Percentiles rank a stretch among this genome's conserved stretches.
Conservation (phyloP, 75 land plant genomes). For the Adiantum capillusveneris region DNA sequence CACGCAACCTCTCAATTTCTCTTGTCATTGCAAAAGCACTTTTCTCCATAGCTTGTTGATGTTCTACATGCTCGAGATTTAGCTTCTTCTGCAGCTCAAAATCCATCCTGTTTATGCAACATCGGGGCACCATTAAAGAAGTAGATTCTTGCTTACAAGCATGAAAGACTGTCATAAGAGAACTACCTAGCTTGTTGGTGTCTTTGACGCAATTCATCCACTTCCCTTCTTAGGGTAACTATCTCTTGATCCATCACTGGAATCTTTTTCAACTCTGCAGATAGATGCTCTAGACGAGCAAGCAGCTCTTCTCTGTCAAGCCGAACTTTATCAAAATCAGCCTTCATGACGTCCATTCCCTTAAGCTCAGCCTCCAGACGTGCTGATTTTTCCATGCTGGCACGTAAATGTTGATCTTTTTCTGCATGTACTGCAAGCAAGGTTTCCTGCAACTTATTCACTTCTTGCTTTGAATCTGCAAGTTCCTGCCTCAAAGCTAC, state of each 20-base stretch:
- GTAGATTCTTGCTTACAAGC: too few relatives aligned
- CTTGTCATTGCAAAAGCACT: slow-evolving; percentile 66
- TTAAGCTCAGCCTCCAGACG: slow-evolving; percentile 59
- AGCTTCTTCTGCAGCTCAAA: slow-evolving; percentile 75
- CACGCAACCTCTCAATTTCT: slow-evolving; percentile 74
- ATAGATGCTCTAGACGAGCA: slow-evolving; percentile 28
- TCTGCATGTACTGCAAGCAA: slow-evolving; percentile 47
- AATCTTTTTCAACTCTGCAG: slow-evolving; percentile 45
- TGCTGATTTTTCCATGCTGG: slow-evolving; percentile 42
- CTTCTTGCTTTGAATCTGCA: slow-evolving; percentile 68
- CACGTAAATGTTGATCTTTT: slow-evolving; percentile 57
- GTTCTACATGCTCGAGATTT: slow-evolving; percentile 57
- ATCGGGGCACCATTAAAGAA: too few relatives aligned
- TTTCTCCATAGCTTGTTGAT: slow-evolving; percentile 71
- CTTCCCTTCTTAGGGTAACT: slow-evolving; percentile 46
- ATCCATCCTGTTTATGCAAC: slow-evolving; percentile 34
- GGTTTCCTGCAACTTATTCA: slow-evolving; percentile 51
- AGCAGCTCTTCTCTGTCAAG: slow-evolving; percentile 52
- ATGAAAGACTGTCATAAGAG: background rate
- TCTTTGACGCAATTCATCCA: slow-evolving; percentile 48
- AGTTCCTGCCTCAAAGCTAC: slow-evolving; percentile 70
- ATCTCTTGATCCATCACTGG: slow-evolving; percentile 35
- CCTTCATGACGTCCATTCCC: slow-evolving; percentile 39
- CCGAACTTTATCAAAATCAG: slow-evolving; percentile 46
- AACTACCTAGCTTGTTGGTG: slow-evolving; percentile 43